Conservation (phyloP, 2,329 filamentous ascomycete genomes). For the Aspergillus fumigatus region DNA sequence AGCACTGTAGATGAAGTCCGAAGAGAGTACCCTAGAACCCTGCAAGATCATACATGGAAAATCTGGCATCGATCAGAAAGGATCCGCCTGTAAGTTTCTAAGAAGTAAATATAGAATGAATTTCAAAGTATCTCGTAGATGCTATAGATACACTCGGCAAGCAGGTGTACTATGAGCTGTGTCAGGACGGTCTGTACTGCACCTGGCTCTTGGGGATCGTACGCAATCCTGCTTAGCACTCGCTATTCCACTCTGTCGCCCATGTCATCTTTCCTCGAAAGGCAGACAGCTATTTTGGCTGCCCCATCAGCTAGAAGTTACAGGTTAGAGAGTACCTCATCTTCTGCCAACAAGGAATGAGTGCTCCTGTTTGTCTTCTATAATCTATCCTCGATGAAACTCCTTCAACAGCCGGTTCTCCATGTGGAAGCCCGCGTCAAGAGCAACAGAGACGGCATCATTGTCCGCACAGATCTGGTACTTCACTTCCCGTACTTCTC, state of each 20-base stretch:
- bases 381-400: slow-evolving; percentile 1
- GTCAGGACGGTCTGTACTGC: neutral
- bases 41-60: neutral
- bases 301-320: too few species aligned
- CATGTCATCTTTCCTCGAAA: too few species aligned
- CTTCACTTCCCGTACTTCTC: neutral
- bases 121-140: neutral
- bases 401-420: slow-evolving; percentile 25
- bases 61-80: neutral
- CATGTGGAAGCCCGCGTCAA: slow-evolving; percentile 39
- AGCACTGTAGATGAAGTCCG: too few species aligned
- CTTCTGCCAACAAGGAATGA: neutral
- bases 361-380: neutral
- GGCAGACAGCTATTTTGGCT: too few species aligned
- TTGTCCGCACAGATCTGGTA: slow-evolving; percentile 31
- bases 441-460: slow-evolving; percentile 18
- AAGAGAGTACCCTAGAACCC: neutral
- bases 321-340: neutral
- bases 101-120: neutral
- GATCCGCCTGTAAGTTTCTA: neutral
- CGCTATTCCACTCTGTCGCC: too few species aligned
- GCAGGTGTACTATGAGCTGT: neutral
- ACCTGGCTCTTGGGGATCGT: neutral
- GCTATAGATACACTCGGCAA: neutral
- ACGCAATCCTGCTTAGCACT: neutral